Evolutionary conservation across 768 basidiomycete genomes (phyloP).

Genomic region (Tricholoma terreum): DNA sequence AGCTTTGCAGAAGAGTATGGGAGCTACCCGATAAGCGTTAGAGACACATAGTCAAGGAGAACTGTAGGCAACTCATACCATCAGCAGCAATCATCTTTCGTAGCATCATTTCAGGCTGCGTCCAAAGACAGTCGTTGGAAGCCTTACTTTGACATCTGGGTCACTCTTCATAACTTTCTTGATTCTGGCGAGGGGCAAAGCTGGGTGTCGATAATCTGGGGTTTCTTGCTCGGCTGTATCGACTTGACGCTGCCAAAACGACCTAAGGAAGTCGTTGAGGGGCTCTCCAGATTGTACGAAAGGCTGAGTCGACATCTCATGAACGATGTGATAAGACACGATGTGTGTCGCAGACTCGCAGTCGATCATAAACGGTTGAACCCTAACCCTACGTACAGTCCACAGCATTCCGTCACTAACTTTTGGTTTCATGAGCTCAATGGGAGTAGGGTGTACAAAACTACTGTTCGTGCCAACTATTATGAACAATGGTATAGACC

Average conservation of each 20-base stretch:
- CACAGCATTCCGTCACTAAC: too few species aligned
- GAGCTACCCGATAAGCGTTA: conserved; percentile 48
- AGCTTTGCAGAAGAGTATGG: conserved; percentile 95
- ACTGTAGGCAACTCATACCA: conserved; percentile 43
- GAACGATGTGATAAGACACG: not conserved
- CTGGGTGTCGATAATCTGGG: conserved; percentile 84
- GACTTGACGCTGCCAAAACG: conserved; percentile 90
- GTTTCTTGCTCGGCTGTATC: conserved; percentile 85
- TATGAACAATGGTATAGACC: not conserved
- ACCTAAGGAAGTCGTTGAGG: conserved; percentile 80
- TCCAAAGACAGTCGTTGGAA: conserved; percentile 7
- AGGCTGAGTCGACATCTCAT: conserved; percentile 40
- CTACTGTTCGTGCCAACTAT: too few species aligned
- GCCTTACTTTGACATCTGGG: conserved; percentile 87
- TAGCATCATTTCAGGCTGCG: conserved; percentile 2
- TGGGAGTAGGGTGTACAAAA: too few species aligned
- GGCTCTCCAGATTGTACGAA: conserved; percentile 83
- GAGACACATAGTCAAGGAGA: conserved; percentile 14
- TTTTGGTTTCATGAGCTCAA: too few species aligned
- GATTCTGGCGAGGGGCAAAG: conserved; percentile 89
- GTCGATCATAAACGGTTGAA: not conserved
- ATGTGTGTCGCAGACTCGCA: too few species aligned
- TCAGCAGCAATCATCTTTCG: conserved; percentile 96
- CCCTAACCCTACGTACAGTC: conserved; percentile 14
- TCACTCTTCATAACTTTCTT: conserved; percentile 99